Evolutionary conservation across 495 filamentous ascomycete genomes (phyloP).

Genomic region (Tetracladium setigerum): DNA sequence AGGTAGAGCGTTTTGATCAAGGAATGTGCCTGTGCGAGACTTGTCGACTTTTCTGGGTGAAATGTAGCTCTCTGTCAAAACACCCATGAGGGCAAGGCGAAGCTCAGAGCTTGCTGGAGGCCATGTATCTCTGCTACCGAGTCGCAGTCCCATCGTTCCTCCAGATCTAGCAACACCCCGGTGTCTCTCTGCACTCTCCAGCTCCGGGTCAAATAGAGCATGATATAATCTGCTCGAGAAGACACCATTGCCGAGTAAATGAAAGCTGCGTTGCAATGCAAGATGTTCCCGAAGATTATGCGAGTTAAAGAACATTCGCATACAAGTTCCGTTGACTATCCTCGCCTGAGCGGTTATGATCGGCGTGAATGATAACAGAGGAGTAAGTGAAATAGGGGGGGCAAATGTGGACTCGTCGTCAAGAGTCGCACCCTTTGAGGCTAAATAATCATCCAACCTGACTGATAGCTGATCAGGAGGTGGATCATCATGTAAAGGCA

Average conservation of each 20-base stretch:
- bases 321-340: slow-evolving; percentile 67
- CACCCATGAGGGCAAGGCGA: slow-evolving; percentile 76
- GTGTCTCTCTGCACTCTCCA: slow-evolving; percentile 67
- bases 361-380: slow-evolving; percentile 68
- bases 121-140: slow-evolving; percentile 74
- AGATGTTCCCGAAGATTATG: slow-evolving; percentile 72
- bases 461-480: slow-evolving; percentile 6
- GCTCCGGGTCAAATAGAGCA: slow-evolving; percentile 81
- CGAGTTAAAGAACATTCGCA: slow-evolving; percentile 71
- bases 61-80: slow-evolving; percentile 68
- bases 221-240: slow-evolving; percentile 73
- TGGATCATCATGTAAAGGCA: slow-evolving; percentile 12
- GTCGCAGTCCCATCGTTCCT: slow-evolving; percentile 69
- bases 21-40: slow-evolving; percentile 13
- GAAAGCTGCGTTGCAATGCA: slow-evolving; percentile 67
- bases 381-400: slow-evolving; percentile 63
- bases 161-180: slow-evolving; percentile 59
- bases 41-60: slow-evolving; percentile 15
- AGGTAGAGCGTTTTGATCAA: slow-evolving; percentile 46
- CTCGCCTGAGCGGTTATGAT: slow-evolving; percentile 65
- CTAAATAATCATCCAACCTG: slow-evolving; percentile 8
- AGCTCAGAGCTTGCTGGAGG: slow-evolving; percentile 91
- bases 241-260: slow-evolving; percentile 75
- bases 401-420: slow-evolving; percentile 31
- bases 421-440: not conserved